Conservation (phyloP, 345 rosid species). For the Psidium friedrichsthalianum region DNA sequence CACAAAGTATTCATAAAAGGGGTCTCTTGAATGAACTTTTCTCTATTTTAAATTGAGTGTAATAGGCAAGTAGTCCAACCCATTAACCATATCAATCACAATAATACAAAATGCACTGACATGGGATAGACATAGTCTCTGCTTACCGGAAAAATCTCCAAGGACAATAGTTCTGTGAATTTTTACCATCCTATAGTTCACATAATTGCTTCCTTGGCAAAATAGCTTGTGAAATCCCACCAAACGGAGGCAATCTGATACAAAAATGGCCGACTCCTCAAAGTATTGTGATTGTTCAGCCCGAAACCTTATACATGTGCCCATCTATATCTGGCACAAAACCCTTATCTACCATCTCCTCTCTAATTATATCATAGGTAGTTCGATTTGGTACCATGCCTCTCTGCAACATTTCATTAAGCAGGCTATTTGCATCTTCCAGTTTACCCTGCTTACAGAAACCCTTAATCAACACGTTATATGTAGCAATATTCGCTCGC, state of each 20-base stretch:
- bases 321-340: constrained; percentile 83
- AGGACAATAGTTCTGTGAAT: not conserved
- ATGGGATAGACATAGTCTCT: not conserved
- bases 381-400: constrained; percentile 59
- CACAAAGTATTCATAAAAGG: not conserved
- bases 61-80: not conserved
- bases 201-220: not conserved
- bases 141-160: not conserved
- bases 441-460: constrained; percentile 52
- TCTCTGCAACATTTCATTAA: constrained; percentile 87
- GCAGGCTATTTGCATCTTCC: constrained; percentile 59
- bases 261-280: not conserved
- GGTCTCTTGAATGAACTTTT: not conserved
- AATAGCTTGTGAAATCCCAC: not conserved
- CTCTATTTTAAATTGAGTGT: not conserved
- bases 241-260: not conserved
- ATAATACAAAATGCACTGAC: not conserved
- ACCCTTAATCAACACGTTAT: constrained; percentile 59
- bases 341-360: constrained; percentile 76
- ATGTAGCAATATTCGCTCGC: constrained; percentile 51
- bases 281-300: not conserved
- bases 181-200: not conserved
- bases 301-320: constrained; percentile 39
- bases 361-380: constrained; percentile 58
- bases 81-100: not conserved